These are phyloP conservation scores for Penicillium tannophilum DNA, from an alignment of 495 filamentous ascomycete species.

Conservation along the genomic window DNA sequence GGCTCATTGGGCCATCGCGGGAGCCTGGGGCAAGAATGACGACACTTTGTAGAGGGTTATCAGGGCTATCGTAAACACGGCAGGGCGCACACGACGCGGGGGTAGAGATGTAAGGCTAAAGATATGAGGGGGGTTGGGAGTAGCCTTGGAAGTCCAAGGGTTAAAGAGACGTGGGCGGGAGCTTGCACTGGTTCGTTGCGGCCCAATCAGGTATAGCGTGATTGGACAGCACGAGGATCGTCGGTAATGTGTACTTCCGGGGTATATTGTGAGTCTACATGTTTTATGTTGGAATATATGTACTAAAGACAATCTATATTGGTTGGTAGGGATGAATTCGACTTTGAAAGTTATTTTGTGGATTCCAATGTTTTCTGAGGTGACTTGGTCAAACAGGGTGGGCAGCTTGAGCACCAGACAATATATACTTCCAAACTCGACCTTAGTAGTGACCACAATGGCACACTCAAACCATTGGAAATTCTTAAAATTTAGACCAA, in stretches of 20 bases:
- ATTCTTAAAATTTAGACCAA: no score
- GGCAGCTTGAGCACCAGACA: no score
- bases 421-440: no score
- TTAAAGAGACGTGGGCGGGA: constrained; percentile 6
- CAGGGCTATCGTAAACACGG: neutral
- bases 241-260: neutral
- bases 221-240: constrained; percentile 7
- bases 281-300: neutral
- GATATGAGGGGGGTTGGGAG: constrained; percentile 1
- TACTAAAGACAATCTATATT: no score
- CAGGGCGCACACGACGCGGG: neutral
- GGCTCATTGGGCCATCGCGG: constrained; percentile 41
- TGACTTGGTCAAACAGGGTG: no score
- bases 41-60: constrained; percentile 12
- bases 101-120: constrained; percentile 2
- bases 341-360: no score
- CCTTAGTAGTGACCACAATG: no score
- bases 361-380: no score
- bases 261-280: neutral
- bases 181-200: constrained; percentile 1
- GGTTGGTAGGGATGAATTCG: no score
- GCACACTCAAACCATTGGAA: no score
- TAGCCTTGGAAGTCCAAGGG: neutral
- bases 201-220: constrained; percentile 7
- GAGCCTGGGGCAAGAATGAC: constrained; percentile 15